Evolutionary conservation across 805 yeast genomes (phyloP).

Genomic region (Zygosaccharomyces bailii): DNA sequence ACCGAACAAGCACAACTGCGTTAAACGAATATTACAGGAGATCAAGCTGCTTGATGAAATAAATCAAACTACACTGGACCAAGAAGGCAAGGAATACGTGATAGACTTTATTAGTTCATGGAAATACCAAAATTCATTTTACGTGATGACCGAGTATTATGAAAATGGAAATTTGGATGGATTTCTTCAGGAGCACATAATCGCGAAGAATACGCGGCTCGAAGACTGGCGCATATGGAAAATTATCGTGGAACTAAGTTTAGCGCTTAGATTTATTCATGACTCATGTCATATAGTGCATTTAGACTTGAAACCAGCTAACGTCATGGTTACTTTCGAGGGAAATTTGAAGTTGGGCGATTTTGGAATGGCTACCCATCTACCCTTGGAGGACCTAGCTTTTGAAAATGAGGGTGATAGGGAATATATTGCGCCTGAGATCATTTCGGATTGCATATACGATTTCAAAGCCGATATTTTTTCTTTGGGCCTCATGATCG

Average conservation of each 20-base stretch:
- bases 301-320: constrained; percentile 92
- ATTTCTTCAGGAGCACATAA: constrained; percentile 74
- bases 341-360: constrained; percentile 94
- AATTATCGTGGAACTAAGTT: constrained; percentile 75
- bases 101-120: constrained; percentile 79
- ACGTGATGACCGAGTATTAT: constrained; percentile 92
- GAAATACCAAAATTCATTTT: constrained; percentile 72
- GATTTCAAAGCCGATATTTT: constrained; percentile 93
- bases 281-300: constrained; percentile 69
- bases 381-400: constrained; percentile 58
- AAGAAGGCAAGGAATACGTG: constrained; percentile 68
- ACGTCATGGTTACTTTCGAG: constrained; percentile 89
- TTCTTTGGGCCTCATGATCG: constrained; percentile 88
- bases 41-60: constrained; percentile 31
- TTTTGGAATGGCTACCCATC: constrained; percentile 86
- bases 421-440: constrained; percentile 96
- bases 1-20: constrained; percentile 36
- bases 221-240: constrained; percentile 99
- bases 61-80: constrained; percentile 34
- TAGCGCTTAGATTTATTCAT: constrained; percentile 81
- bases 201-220: constrained; percentile 51
- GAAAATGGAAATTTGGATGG: constrained; percentile 88
- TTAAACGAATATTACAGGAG: constrained; percentile 31
- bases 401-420: constrained; percentile 96
- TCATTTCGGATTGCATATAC: constrained; percentile 75